Evolutionary conservation across 441 rosid genomes (phyloP), one percentile per base, ranked within the genome.

Genomic region (Syzygium syzygioides): DNA sequence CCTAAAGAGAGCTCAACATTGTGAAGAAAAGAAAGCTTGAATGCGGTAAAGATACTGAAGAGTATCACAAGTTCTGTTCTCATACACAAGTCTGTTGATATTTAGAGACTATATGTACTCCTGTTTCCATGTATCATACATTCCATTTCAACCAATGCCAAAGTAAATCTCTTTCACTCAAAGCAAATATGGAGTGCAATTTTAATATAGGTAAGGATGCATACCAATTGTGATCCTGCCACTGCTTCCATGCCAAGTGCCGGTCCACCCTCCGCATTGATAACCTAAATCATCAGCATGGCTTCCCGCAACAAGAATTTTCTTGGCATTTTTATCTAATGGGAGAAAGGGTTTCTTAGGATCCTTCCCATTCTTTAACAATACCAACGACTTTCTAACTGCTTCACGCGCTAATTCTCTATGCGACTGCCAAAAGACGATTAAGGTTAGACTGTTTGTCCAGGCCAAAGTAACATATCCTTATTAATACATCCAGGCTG

Each of bases 221-320:
- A 83, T 93, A 97, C 99, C 99, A 9, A 94, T 93, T 53, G 99
- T 96, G 90, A 96, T 95, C 90, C 94, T 93, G 90, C 99, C 98
- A 17, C 96, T 93, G 85, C 52, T 14, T 89, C 99, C 99, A 37
- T 86, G 79, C 98, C 96, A 94, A 86, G 94, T 89, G 88, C 86
- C 91, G 26, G 99, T 96, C 99, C 99, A 97, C 50, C 99, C 99
- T 88, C 99, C 99, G 48, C 99, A 97, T 90, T 97, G 99, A 90
- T 91, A 95, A 28, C 99, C 99, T 76, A 97, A 96, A 94, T 97
- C 93, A 89, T 96, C 97, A 64, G 99, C 98, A 87, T 97, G 99
- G 32, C 95, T 89, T 89, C 99, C 99, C 66, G 93, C 90, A 45
- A 95, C 96, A 85, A 98, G 97, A 89, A 98, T 95, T 91, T 88